A percentile compares a stretch with the other conserved stretches of the same genome.
phyloP scores from a whole-genome alignment of 169 alveolate genomes.

The Prorocentrum cordatum region DNA sequence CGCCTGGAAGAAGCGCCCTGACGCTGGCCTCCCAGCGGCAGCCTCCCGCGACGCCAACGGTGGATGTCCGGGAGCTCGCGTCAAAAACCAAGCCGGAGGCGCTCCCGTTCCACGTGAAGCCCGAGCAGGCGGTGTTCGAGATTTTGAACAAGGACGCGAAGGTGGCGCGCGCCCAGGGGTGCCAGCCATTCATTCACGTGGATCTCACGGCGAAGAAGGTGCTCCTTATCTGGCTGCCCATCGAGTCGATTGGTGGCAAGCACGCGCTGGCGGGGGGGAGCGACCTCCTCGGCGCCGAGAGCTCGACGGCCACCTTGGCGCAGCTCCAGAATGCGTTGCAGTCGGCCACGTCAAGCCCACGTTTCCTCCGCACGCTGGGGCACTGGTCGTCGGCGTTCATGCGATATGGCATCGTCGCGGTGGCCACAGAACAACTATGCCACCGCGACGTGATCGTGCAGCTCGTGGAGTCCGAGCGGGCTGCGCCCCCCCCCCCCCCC shows the following conservation, averaged over 20 bases:
- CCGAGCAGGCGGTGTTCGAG: slow-evolving; percentile 27
- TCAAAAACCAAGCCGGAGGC: background rate
- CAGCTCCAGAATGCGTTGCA: background rate
- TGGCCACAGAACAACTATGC: background rate
- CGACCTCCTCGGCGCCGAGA: background rate
- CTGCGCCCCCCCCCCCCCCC: background rate
- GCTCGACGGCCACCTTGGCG: background rate
- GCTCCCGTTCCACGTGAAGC: background rate
- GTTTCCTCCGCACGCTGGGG: slow-evolving; percentile 9
- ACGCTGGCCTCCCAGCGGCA: no score
- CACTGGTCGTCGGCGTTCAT: slow-evolving; percentile 7
- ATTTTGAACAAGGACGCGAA: background rate
- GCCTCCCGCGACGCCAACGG: no score
- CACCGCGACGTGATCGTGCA: slow-evolving; percentile 2
- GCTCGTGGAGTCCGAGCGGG: slow-evolving; percentile 5
- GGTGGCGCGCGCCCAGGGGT: background rate
- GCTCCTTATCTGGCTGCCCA: slow-evolving; percentile 2
- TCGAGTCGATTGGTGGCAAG: slow-evolving; percentile 7
- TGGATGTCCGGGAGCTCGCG: background rate
- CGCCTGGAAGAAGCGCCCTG: no score
- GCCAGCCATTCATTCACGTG: background rate
- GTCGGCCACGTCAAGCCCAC: background rate
- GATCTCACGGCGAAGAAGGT: slow-evolving; percentile 6
- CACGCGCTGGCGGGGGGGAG: background rate
- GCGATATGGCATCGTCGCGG: background rate